Percentiles rank a stretch among this genome's conserved stretches.
phyloP scores from a whole-genome alignment of 2,329 filamentous ascomycete genomes.

The Penicillium oxalicum region DNA sequence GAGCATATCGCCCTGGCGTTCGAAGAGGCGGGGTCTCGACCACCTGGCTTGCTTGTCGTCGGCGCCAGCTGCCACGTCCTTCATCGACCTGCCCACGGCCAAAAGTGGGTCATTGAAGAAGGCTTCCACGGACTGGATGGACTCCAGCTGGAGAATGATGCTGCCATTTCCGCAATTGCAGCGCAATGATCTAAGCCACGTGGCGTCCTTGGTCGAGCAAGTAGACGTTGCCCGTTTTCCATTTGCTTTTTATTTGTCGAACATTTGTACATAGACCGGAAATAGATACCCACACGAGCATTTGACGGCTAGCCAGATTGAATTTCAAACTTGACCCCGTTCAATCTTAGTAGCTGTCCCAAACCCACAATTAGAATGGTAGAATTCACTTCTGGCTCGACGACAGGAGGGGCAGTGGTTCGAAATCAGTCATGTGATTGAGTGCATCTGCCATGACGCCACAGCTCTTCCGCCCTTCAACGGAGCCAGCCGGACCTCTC shows the following conservation, averaged over 20 bases:
- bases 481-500: neutral
- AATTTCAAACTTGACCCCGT: no score
- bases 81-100: constrained; percentile 50
- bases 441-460: no score
- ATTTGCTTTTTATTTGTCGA: neutral
- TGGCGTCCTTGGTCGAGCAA: no score
- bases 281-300: constrained; percentile 17
- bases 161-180: constrained; percentile 7
- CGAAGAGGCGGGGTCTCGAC: constrained; percentile 80
- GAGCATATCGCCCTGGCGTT: constrained; percentile 73
- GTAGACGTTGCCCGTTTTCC: no score
- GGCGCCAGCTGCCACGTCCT: constrained; percentile 78
- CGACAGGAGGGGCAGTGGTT: neutral
- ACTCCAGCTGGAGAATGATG: constrained; percentile 28
- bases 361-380: no score
- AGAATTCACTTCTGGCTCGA: neutral
- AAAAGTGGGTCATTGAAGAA: constrained; percentile 80
- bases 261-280: constrained; percentile 18
- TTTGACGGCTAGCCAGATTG: neutral
- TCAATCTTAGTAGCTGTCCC: no score
- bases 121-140: constrained; percentile 70
- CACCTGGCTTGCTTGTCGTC: constrained; percentile 81
- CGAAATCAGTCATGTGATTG: no score
- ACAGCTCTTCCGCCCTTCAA: no score
- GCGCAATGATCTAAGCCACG: constrained; percentile 7